Conservation (phyloP, 208 protist genomes). For the Wallacemonas collosoma region DNA sequence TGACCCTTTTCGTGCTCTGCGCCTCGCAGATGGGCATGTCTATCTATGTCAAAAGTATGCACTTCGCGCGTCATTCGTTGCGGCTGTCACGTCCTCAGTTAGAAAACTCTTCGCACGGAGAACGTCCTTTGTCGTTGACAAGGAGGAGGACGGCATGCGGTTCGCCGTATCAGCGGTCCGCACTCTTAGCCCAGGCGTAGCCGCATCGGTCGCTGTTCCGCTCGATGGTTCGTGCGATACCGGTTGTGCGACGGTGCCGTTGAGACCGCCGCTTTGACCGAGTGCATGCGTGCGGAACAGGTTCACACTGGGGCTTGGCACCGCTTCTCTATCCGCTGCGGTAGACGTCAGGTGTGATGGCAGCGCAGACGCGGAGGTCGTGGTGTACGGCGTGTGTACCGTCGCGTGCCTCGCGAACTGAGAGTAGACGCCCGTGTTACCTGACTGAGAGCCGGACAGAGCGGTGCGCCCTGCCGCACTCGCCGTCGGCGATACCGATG, state of each 20-base stretch:
- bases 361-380: not conserved
- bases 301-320: not conserved
- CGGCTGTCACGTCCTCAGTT: not conserved
- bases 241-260: not conserved
- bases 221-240: not conserved
- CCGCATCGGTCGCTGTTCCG: too few species aligned
- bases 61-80: not conserved
- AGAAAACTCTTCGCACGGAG: not conserved
- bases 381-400: not conserved
- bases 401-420: slow-evolving; percentile 8
- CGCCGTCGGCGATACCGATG: not conserved
- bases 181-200: not conserved
- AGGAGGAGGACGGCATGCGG: not conserved
- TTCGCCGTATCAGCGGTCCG: not conserved
- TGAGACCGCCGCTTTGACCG: not conserved
- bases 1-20: too few species aligned
- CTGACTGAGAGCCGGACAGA: not conserved
- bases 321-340: too few species aligned
- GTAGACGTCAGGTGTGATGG: too few species aligned
- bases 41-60: not conserved
- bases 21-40: not conserved
- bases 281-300: not conserved
- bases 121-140: not conserved
- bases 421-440: not conserved
- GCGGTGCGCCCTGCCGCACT: not conserved